Conservation (phyloP, 192 early-diverging fungal genomes). For the Coemansia sp. region DNA sequence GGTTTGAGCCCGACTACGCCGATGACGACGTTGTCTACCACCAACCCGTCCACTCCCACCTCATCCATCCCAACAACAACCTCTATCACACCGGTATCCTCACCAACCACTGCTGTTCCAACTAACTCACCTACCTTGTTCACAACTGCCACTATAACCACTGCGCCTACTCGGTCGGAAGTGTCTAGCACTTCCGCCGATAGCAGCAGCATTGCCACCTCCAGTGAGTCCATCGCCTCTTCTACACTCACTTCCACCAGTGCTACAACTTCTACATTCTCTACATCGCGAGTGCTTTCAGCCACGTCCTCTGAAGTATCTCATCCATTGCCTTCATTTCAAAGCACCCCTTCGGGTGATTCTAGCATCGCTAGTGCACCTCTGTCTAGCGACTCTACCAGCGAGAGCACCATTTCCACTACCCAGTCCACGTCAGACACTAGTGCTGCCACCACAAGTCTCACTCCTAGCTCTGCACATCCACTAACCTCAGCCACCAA, state of each 20-base stretch:
- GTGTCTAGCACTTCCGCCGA: not conserved
- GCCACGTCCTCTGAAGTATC: not conserved
- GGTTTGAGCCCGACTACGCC: not conserved
- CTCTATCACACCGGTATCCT: not conserved
- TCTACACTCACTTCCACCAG: not conserved
- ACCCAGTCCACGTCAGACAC: not conserved
- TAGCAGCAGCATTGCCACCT: not conserved
- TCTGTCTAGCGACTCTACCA: not conserved
- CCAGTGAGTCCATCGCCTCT: not conserved
- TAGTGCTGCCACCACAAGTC: not conserved
- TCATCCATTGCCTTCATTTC: not conserved
- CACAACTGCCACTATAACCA: not conserved
- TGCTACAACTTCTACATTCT: not conserved
- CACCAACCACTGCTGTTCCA: not conserved
- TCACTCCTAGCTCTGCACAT: not conserved
- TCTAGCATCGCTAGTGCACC: not conserved
- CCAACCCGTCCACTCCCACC: not conserved
- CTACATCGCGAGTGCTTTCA: not conserved
- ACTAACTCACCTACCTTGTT: not conserved
- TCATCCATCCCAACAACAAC: not conserved
- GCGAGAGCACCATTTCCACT: not conserved
- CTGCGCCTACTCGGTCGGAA: not conserved
- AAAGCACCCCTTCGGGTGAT: not conserved
- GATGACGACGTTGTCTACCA: not conserved
- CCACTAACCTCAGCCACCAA: conserved; percentile 2